Evolutionary conservation across 1,139 yeast species (phyloP).

Genomic region (Yamadazyma membranifaciens): DNA sequence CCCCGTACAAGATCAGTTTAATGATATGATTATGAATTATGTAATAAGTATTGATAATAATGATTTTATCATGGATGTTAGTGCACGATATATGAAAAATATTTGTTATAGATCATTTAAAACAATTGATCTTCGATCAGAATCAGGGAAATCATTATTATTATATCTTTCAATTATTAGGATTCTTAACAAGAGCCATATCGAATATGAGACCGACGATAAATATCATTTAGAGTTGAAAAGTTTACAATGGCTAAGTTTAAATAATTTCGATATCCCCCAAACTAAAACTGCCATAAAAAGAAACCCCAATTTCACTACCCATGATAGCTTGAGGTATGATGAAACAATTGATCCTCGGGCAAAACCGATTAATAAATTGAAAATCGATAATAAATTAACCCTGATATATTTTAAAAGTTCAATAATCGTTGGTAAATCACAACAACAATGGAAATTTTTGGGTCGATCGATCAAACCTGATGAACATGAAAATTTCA

Average conservation of each 20-base stretch:
- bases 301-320: slow-evolving; percentile 30
- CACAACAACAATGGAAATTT: slow-evolving; percentile 40
- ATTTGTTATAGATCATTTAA: slow-evolving; percentile 33
- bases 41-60: slow-evolving; percentile 25
- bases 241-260: slow-evolving; percentile 23
- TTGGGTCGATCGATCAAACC: slow-evolving; percentile 33
- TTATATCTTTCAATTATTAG: slow-evolving; percentile 27
- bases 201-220: neutral
- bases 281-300: slow-evolving; percentile 28
- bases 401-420: slow-evolving; percentile 26
- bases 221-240: slow-evolving; percentile 20
- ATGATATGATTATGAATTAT: slow-evolving; percentile 36
- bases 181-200: slow-evolving; percentile 16
- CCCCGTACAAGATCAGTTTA: slow-evolving; percentile 26
- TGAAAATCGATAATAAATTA: slow-evolving; percentile 16
- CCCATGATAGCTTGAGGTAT: slow-evolving; percentile 25
- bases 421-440: slow-evolving; percentile 29
- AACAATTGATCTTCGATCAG: slow-evolving; percentile 31
- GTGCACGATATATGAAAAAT: slow-evolving; percentile 35
- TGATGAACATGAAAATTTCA: slow-evolving; percentile 18
- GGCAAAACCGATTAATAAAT: slow-evolving; percentile 17
- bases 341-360: slow-evolving; percentile 25
- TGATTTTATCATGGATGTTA: slow-evolving; percentile 27
- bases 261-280: slow-evolving; percentile 28
- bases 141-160: slow-evolving; percentile 27